Base-by-base conservation (phyloP, 2,329 filamentous ascomycete species). In the Polychaeton citri region DNA sequence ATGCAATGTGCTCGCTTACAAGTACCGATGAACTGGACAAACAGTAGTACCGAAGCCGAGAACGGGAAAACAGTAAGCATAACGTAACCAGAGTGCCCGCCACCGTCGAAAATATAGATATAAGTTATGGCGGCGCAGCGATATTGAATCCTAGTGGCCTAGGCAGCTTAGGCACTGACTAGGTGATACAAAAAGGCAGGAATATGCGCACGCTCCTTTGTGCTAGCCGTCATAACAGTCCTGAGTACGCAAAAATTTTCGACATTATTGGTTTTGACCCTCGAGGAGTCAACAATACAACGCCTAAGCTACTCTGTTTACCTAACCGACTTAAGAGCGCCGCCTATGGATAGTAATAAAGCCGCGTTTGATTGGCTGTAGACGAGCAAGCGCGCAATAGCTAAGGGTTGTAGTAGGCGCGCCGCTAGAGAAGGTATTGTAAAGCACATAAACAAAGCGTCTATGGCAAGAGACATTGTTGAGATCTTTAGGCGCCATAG, bases 101-200 rank as follows among this genome's bases (percentile, higher is more conserved):
- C 6, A 60, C 49, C 15, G 49, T 63, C 2, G 39, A 49, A 0
- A 48, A 57, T 9, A 51, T 58, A 3, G 64, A 69, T 46, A 47
- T 58, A 12, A 54, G 55, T 5, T 66, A 66, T 43, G 63, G 63
- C 2, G 65, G 66, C 3, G 56, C 65, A 1, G 55, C 70, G 18
- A 34, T 71, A 4, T 52, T 67, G 5, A 71, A 71, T 39, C 65
- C 66, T 3, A 61, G 50, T 28, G 65, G 65, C 1, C 65, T 65
- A 3, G 64, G 65, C 15, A 61, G 57, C 8, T 60, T 61, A 7
- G 65, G 65, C 9, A 52, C 64, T 2, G 33, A 45, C 13, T 51
- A 58, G 24, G 51, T 58, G 4, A 44, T 59, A 6, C n/a, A 35
- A 15, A 43, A 44, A 6, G 61, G 61, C 16, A 47, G 46, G 15